These are phyloP conservation scores for Ailanthus altissimus DNA, from an alignment of 345 rosid genomes.

Conservation along the genomic window DNA sequence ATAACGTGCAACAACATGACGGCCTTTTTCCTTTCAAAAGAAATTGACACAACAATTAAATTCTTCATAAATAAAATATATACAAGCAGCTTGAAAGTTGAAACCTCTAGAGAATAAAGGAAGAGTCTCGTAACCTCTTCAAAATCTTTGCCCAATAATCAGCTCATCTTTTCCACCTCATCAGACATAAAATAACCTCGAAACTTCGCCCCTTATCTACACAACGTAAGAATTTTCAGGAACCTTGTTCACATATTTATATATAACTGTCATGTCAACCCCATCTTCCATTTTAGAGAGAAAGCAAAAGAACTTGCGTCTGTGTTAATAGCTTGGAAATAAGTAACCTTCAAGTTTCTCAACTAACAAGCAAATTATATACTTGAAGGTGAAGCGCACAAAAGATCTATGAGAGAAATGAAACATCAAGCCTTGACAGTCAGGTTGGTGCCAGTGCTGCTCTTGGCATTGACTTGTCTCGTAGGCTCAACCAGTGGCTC, in stretches of 20 bases:
- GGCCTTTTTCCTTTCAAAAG: background rate
- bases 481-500: constrained; percentile 33
- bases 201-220: constrained; percentile 32
- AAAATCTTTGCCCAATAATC: background rate
- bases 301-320: background rate
- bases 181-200: constrained; percentile 24
- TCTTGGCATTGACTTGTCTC: constrained; percentile 24
- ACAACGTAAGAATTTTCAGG: constrained; percentile 25
- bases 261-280: constrained; percentile 9
- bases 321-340: background rate
- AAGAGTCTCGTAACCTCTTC: background rate
- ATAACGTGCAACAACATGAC: background rate
- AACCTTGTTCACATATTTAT: background rate
- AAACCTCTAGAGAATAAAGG: constrained; percentile 27
- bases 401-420: constrained; percentile 9
- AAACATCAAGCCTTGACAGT: constrained; percentile 10
- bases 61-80: background rate
- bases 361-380: background rate
- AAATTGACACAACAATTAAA: background rate
- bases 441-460: constrained; percentile 15
- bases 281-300: background rate
- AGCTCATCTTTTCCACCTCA: constrained; percentile 10
- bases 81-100: background rate
- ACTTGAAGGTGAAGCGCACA: background rate
- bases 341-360: background rate